These are phyloP conservation scores for Naganishia cerealis DNA, from an alignment of 1,284 basidiomycete genomes.

Conservation along the genomic window DNA sequence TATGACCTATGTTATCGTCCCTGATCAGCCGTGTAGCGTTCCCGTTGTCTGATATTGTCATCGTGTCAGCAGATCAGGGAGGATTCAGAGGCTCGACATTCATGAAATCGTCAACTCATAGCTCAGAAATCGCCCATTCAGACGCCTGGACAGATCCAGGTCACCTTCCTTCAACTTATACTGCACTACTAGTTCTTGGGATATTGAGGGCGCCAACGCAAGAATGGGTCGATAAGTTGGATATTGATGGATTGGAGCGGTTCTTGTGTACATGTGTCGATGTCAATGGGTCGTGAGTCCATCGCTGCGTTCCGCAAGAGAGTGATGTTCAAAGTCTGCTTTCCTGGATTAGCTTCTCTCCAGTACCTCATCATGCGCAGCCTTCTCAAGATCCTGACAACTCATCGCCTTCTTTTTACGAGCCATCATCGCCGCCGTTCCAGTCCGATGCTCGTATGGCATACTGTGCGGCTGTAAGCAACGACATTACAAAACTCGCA, in stretches of 20 bases:
- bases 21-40: not conserved
- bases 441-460: conserved; percentile 64
- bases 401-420: conserved; percentile 69
- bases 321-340: not conserved
- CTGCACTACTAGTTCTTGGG: conserved; percentile 73
- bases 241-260: conserved; percentile 63
- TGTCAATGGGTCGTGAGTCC: conserved; percentile 72
- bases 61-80: conserved; percentile 59
- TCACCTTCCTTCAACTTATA: conserved; percentile 90
- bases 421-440: conserved; percentile 53
- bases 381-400: conserved; percentile 55
- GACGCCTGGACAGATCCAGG: conserved; percentile 63
- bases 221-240: conserved; percentile 56
- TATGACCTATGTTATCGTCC: not conserved
- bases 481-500: conserved; percentile 57
- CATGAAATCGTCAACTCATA: conserved; percentile 38
- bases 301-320: not conserved
- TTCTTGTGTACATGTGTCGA: conserved; percentile 73
- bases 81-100: conserved; percentile 71
- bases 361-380: conserved; percentile 8
- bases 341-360: conserved; percentile 2
- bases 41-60: conserved; percentile 39
- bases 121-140: conserved; percentile 39
- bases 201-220: conserved; percentile 77
- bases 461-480: conserved; percentile 84